These are phyloP conservation scores for Fusarium papillatum DNA, from an alignment of 2,329 filamentous ascomycete genomes.

Conservation along the genomic window DNA sequence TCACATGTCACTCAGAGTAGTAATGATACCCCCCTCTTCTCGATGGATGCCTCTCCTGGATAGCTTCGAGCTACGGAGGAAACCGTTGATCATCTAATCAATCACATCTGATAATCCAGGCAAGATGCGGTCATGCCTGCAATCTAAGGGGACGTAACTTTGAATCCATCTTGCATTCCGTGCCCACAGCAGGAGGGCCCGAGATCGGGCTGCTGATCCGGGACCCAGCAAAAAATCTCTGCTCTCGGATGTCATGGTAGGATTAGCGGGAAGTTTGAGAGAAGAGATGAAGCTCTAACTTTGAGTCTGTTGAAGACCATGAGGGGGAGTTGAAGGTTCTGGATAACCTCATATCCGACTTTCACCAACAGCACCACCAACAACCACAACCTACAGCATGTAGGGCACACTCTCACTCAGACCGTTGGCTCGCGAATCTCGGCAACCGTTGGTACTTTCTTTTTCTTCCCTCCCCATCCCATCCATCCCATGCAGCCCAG, in stretches of 20 bases:
- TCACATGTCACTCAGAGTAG: background rate
- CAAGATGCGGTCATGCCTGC: constrained; percentile 12
- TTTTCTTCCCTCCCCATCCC: background rate
- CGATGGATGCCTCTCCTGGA: constrained; percentile 2
- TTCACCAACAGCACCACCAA: background rate
- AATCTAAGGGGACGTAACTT: background rate
- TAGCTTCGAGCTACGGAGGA: constrained; percentile 33
- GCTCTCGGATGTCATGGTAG: background rate
- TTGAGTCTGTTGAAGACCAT: background rate
- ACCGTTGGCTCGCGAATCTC: background rate
- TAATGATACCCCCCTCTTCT: constrained; percentile 19
- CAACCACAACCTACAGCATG: too few relatives aligned
- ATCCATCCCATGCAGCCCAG: background rate
- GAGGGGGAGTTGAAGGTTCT: background rate
- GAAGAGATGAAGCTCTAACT: background rate
- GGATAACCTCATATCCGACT: background rate
- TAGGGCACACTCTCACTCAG: too few relatives aligned
- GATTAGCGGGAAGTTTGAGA: background rate
- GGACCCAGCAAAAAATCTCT: constrained; percentile 13
- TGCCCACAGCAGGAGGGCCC: constrained; percentile 7
- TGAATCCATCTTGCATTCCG: constrained; percentile 22
- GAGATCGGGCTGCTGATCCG: constrained; percentile 24
- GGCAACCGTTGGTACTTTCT: background rate
- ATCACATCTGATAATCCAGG: constrained; percentile 40
- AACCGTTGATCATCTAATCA: constrained; percentile 41